phyloP scores from a whole-genome alignment of 306 rosid genomes.

The Prunus armeniaca region DNA sequence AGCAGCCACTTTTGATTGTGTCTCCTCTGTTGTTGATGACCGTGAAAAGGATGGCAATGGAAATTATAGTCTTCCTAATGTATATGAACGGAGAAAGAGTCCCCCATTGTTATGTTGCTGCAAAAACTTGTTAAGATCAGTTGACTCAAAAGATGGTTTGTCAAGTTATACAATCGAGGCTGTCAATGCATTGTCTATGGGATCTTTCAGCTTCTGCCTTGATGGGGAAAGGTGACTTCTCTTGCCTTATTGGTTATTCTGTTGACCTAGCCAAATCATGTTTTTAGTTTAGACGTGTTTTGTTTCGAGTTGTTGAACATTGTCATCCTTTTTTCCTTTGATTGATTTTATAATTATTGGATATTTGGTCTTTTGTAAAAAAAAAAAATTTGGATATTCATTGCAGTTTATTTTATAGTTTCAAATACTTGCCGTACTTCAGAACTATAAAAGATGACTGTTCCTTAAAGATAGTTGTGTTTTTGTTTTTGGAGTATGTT shows the following conservation, averaged over 20 bases:
- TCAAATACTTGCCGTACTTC: background rate
- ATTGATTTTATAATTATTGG: background rate
- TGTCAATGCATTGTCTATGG: constrained; percentile 55
- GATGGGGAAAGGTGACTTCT: constrained; percentile 64
- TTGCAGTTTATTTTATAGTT: background rate
- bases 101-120: constrained; percentile 84
- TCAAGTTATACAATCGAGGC: constrained; percentile 57
- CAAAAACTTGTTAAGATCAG: constrained; percentile 61
- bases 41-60: constrained; percentile 42
- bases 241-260: background rate
- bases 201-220: constrained; percentile 68
- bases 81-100: constrained; percentile 58
- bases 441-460: background rate
- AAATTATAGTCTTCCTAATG: constrained; percentile 36
- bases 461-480: background rate
- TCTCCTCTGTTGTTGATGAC: constrained; percentile 35
- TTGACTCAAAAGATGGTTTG: constrained; percentile 52
- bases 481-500: background rate
- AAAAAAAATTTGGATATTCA: background rate
- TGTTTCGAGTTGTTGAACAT: background rate
- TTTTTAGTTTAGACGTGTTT: background rate
- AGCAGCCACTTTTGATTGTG: constrained; percentile 37
- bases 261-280: background rate
- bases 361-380: background rate
- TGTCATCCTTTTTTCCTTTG: background rate